Base-by-base conservation (phyloP, 2,329 filamentous ascomycete genomes). In the Grosmannia huntii region DNA sequence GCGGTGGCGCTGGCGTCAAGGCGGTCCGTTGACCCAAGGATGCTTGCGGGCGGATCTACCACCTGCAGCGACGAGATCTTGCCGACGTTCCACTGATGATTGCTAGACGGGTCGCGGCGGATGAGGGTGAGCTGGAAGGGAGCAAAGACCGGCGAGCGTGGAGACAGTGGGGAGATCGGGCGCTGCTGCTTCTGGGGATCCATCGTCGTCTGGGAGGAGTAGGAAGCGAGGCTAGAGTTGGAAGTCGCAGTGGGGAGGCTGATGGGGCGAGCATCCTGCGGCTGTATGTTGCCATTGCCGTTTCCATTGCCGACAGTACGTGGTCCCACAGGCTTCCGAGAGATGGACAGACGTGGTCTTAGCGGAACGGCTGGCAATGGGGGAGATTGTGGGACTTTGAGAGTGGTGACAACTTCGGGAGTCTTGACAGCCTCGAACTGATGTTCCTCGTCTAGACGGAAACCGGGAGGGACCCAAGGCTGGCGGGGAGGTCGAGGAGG, bases 71-170 rank as follows among this genome's bases (percentile, higher is more conserved):
- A 82, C 2, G 76, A 78, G 54, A 90, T 77, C 57, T 77, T 83
- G 25, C 84, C 87, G 14, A 90, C 78, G 66, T 90, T 90, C 86
- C 86, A 90, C 68, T 90, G 87, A 57, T 76, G 76, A 9, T 83
- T 82, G 10, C 84, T 81, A 25, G 78, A 75, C 1, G 85, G 85
- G 67, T 90, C 85, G 62, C 87, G 81, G n/a, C 87, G 83, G 64
- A 90, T 89, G 16, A 91, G 69, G 0, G 82, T 85, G 16, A 84
- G 70, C 2, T 75, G 77, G 62, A 82, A 83, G 0, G 78, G 75
- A 0, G 70, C 68, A 53, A 72, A 68, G 7, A 53, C 36, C 19
- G 59, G 33, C 16, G 68, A 64, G 25, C 65, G n/a, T 14, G 60
- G 58, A 25, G 21, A 52, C 38, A 4, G 59, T 12, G 38, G 46